These are phyloP conservation scores for Boletus rufocinnamomeus DNA, from an alignment of 768 basidiomycete species.

Conservation along the genomic window DNA sequence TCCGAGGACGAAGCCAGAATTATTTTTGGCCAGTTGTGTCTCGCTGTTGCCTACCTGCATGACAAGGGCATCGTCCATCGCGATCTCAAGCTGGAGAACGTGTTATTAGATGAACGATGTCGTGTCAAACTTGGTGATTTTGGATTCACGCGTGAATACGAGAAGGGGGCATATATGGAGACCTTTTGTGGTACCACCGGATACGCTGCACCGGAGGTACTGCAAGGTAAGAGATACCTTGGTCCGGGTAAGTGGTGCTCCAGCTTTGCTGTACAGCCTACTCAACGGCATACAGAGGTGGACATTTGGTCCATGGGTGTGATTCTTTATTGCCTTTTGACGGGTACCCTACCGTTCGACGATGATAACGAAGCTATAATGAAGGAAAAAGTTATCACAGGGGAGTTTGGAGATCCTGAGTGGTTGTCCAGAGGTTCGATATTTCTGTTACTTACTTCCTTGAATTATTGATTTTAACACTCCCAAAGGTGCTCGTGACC, in stretches of 20 bases:
- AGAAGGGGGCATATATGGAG: slow-evolving; percentile 75
- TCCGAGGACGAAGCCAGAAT: slow-evolving; percentile 80
- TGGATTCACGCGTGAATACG: slow-evolving; percentile 92
- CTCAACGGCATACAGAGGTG: slow-evolving; percentile 62
- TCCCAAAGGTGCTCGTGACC: slow-evolving; percentile 74
- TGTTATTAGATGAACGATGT: slow-evolving; percentile 86
- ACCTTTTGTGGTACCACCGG: slow-evolving; percentile 96
- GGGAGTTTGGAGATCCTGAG: slow-evolving; percentile 87
- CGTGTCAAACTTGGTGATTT: slow-evolving; percentile 94
- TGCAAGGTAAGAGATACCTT: slow-evolving; percentile 83
- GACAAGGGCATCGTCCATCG: slow-evolving; percentile 93
- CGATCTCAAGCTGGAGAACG: slow-evolving; percentile 96
- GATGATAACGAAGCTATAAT: slow-evolving; percentile 85
- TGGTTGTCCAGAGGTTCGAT: slow-evolving; percentile 83
- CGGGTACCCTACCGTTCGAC: slow-evolving; percentile 88
- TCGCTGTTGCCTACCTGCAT: slow-evolving; percentile 93
- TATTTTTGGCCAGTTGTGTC: slow-evolving; percentile 94
- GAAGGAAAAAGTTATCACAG: slow-evolving; percentile 80
- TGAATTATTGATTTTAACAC: slow-evolving; percentile 5
- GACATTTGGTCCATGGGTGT: slow-evolving; percentile 95
- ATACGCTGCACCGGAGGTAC: slow-evolving; percentile 92
- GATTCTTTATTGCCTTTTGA: slow-evolving; percentile 87
- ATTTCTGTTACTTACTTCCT: slow-evolving; percentile 13
- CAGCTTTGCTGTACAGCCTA: neutral
- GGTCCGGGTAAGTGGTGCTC: slow-evolving; percentile 67